Percentiles rank a stretch among this genome's conserved stretches.
Conservation (phyloP, 331 rosid species). For the Cydonia oblonga region DNA sequence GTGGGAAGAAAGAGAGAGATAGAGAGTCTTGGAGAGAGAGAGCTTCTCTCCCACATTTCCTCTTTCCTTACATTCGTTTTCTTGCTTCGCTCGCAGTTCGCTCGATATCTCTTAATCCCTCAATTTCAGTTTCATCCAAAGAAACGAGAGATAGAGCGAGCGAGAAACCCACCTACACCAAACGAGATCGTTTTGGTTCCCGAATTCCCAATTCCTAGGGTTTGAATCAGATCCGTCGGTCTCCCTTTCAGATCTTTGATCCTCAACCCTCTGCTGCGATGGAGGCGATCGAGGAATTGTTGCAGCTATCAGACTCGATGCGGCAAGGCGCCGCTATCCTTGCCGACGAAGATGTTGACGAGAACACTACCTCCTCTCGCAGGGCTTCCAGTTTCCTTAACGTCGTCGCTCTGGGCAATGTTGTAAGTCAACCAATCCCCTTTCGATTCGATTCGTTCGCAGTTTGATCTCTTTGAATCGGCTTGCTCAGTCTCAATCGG, state of each 20-base stretch:
- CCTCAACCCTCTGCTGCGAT: slow-evolving; percentile 11
- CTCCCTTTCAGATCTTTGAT: slow-evolving; percentile 7
- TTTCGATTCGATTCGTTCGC: not conserved
- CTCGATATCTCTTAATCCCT: not conserved
- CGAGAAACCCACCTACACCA: too few species aligned
- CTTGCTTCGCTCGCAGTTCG: not conserved
- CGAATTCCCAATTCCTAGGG: slow-evolving; percentile 17
- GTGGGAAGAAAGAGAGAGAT: not conserved
- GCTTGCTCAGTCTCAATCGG: not conserved
- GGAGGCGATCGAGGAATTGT: slow-evolving; percentile 85
- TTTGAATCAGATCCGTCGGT: slow-evolving; percentile 13
- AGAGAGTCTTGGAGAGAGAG: slow-evolving; percentile 9
- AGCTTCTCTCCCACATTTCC: slow-evolving; percentile 6
- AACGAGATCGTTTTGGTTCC: not conserved
- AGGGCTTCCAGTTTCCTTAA: slow-evolving; percentile 74
- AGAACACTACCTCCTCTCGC: slow-evolving; percentile 42
- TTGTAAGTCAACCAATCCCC: slow-evolving; percentile 37
- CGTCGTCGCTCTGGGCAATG: slow-evolving; percentile 83
- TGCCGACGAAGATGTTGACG: slow-evolving; percentile 85
- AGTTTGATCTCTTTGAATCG: not conserved
- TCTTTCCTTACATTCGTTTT: not conserved
- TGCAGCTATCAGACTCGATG: slow-evolving; percentile 76
- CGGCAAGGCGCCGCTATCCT: slow-evolving; percentile 76
- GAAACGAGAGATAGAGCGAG: not conserved
- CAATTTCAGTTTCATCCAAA: not conserved